These are phyloP conservation scores for Chloris gayana DNA, from an alignment of 176 grass and related monocot genomes.

Conservation along the genomic window DNA sequence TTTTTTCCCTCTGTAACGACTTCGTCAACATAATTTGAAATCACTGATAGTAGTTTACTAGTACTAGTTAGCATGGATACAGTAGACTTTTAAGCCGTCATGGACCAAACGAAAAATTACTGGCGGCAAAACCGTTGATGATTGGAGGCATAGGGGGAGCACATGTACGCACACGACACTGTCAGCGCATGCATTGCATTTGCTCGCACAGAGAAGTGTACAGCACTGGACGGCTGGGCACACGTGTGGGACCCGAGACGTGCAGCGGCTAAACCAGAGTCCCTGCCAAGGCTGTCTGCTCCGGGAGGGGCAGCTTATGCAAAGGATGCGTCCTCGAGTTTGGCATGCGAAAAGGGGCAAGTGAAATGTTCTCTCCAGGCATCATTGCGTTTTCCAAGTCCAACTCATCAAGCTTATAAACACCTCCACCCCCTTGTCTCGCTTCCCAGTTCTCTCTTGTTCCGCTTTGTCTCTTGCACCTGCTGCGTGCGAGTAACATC, in stretches of 20 bases:
- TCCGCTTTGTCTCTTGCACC: slow-evolving; percentile 25
- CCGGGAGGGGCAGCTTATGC: slow-evolving; percentile 48
- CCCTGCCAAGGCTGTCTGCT: slow-evolving; percentile 50
- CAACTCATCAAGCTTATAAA: no score
- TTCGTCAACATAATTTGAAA: no score
- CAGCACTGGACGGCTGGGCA: not conserved
- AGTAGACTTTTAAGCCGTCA: no score
- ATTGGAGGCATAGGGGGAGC: not conserved
- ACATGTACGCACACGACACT: not conserved
- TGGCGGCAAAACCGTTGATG: not conserved
- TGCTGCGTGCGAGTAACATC: not conserved
- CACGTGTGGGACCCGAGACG: not conserved
- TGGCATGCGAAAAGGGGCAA: slow-evolving; percentile 61
- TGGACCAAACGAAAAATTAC: no score
- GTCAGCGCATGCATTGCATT: slow-evolving; percentile 32
- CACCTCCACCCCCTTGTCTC: not conserved
- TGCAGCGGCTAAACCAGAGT: slow-evolving; percentile 4
- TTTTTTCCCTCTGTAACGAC: no score
- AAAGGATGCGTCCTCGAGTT: slow-evolving; percentile 19
- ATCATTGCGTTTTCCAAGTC: slow-evolving; percentile 39
- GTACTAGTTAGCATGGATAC: no score
- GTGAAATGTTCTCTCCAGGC: slow-evolving; percentile 36
- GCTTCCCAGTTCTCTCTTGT: not conserved
- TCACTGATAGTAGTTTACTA: no score
- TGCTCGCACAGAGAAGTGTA: not conserved